Evolutionary conservation across 345 rosid genomes (phyloP), one percentile per base, ranked within the genome.

Genomic region (Arabis alpina): DNA sequence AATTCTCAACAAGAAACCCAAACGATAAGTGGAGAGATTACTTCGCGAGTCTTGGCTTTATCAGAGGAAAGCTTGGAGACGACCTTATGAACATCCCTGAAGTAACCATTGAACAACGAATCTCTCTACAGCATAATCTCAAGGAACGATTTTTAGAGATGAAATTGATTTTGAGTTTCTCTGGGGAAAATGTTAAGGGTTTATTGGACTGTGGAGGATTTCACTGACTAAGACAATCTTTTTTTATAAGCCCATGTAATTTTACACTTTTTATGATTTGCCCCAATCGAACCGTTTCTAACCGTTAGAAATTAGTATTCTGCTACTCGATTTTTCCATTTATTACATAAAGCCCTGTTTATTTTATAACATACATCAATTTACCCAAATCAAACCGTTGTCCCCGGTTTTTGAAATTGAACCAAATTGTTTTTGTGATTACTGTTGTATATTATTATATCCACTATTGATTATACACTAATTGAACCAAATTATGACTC

Each of bases 51-150:
- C 82, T 86, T 93, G 70, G 93, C 91, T 84, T 89, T 91, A 68
- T 89, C 96, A 23, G 98, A 89, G 40, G 98, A 93, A 24, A 93
- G 97, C 87, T 88, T 89, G 13, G 87, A 70, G 77, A 87, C 83
- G 79, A 93, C 74, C 48, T 93, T 97, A 52, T 91, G 87, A 52
- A 93, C 74, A 71, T 93, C 97, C 47, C 89, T 79, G 94, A 85
- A 54, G 87, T 45, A 69, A 84, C 81, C 87, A 83, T 48, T 37
- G 27, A 64, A 28, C 53, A 64, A 8, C 27, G 39, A 25, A 36
- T 19, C 23, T 6, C 2, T 39, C 51, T 53, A 66, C 51, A 55
- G 64, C 76, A 63, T 72, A 64, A 72, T 57, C 67, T 41, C 23
- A 19, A 19, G 23, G 23, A 19, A 19, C 23, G 23, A 19, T 19